Evolutionary conservation across 2,329 filamentous ascomycete species (phyloP).

Genomic region (Epichloe scottii): DNA sequence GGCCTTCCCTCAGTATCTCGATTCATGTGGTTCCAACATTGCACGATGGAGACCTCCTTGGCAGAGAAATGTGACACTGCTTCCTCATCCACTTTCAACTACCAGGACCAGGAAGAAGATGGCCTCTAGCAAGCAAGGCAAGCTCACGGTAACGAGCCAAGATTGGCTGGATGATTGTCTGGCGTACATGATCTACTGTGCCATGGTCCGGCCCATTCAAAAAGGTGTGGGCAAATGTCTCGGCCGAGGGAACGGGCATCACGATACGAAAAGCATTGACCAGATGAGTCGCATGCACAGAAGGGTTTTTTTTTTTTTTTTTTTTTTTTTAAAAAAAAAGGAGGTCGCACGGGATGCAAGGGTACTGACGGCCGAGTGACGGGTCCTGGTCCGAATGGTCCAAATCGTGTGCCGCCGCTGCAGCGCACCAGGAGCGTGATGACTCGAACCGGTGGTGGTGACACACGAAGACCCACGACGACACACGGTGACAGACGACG

Average conservation of each 20-base stretch:
- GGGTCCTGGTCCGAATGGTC: not conserved
- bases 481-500: not conserved
- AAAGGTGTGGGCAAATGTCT: not conserved
- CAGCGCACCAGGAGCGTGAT: not conserved
- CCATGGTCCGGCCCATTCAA: not conserved
- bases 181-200: not conserved
- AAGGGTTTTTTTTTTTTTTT: no score
- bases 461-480: not conserved
- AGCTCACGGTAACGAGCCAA: not conserved
- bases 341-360: slow-evolving; percentile 3
- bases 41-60: no score
- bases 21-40: no score
- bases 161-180: not conserved
- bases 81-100: no score
- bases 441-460: slow-evolving; percentile 4
- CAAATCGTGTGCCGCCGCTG: not conserved
- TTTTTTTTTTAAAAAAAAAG: no score
- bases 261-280: not conserved
- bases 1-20: no score
- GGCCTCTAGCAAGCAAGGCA: not conserved
- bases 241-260: not conserved
- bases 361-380: not conserved
- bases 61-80: no score
- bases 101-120: no score
- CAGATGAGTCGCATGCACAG: not conserved